These are phyloP conservation scores for Salix arbutifolia DNA, from an alignment of 345 rosid species.

Conservation along the genomic window DNA sequence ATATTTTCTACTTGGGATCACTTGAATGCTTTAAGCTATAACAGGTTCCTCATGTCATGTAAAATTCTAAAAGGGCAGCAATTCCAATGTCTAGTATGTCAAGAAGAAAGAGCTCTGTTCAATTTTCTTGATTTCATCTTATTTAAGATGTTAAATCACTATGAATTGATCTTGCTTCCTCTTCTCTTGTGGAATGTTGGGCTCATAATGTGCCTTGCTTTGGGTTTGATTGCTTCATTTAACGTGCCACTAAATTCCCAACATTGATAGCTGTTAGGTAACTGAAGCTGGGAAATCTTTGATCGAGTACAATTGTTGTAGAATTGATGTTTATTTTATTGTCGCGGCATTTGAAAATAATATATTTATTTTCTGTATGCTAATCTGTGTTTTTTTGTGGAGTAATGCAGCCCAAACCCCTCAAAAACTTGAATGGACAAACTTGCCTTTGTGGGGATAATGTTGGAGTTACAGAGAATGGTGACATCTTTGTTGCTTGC, in stretches of 20 bases:
- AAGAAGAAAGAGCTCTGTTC: not conserved
- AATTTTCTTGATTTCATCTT: not conserved
- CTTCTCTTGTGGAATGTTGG: not conserved
- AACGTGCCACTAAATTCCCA: not conserved
- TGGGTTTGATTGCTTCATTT: not conserved
- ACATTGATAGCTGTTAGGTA: not conserved
- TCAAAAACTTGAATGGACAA: conserved; percentile 64
- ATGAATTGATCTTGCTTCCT: not conserved
- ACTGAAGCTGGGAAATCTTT: not conserved
- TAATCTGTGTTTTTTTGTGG: conserved; percentile 18
- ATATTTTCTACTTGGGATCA: not conserved
- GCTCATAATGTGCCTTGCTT: not conserved
- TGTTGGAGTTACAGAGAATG: conserved; percentile 57
- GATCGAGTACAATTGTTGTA: not conserved
- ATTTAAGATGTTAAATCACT: not conserved
- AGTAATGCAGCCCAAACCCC: conserved; percentile 76
- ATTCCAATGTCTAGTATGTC: not conserved
- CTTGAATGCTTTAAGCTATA: not conserved
- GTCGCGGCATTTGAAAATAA: not conserved
- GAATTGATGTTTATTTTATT: not conserved
- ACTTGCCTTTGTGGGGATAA: conserved; percentile 92
- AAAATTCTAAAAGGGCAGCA: not conserved
- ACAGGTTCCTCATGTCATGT: not conserved
- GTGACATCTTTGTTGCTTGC: conserved; percentile 91
- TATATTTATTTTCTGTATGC: not conserved